These are phyloP conservation scores for Leishmania martiniquensis DNA, from an alignment of 208 protist species.

Conservation along the genomic window DNA sequence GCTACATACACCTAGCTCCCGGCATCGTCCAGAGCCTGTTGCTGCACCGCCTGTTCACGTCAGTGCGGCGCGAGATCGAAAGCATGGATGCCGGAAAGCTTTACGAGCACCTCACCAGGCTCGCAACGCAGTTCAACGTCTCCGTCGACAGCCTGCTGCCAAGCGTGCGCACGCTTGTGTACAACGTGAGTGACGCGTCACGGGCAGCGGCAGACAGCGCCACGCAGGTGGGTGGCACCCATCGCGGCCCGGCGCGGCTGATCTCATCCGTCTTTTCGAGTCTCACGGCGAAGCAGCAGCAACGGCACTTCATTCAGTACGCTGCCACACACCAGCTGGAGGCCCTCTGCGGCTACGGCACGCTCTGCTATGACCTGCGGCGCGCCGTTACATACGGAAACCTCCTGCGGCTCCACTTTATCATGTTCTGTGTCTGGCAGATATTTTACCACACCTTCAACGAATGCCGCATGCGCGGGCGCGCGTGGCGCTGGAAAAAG, in stretches of 20 bases:
- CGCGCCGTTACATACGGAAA: conserved; percentile 46
- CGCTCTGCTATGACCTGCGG: conserved; percentile 56
- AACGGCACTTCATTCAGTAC: conserved; percentile 32
- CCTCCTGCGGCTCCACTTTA: conserved; percentile 55
- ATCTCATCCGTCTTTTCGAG: conserved; percentile 16
- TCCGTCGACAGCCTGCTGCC: conserved; percentile 32
- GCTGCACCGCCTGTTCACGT: conserved; percentile 57
- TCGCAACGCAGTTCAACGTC: conserved; percentile 25
- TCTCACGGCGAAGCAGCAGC: conserved; percentile 24
- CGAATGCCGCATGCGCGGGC: conserved; percentile 39
- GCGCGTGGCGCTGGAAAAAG: conserved; percentile 31
- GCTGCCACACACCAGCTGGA: conserved; percentile 33
- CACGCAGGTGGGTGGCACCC: conserved; percentile 1
- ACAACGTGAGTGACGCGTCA: conserved; percentile 13
- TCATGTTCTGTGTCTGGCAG: conserved; percentile 75
- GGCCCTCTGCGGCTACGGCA: conserved; percentile 48
- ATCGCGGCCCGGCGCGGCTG: conserved; percentile 12
- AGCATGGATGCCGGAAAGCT: conserved; percentile 41
- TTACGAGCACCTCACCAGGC: conserved; percentile 25
- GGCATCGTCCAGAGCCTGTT: conserved; percentile 55
- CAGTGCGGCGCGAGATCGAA: conserved; percentile 44
- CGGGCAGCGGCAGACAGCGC: conserved; percentile 11
- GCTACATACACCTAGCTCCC: conserved; percentile 68
- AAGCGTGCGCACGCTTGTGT: conserved; percentile 19
- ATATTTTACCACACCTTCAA: conserved; percentile 64